Evolutionary conservation across 2,329 filamentous ascomycete species (phyloP).

Genomic region (Fusarium setosum): DNA sequence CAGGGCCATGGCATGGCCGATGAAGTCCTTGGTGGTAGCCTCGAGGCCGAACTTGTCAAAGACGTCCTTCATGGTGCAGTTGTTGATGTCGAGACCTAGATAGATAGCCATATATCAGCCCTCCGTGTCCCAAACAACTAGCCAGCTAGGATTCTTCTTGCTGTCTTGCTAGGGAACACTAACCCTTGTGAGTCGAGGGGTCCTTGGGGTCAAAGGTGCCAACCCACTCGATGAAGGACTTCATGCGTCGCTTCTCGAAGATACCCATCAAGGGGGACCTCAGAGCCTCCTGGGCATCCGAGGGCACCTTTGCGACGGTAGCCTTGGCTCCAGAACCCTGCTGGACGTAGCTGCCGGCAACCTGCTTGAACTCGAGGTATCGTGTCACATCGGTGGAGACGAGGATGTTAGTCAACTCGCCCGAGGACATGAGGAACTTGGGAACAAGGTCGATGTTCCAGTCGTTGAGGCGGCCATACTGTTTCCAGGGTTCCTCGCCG

Average conservation of each 20-base stretch:
- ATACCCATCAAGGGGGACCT: conserved; percentile 95
- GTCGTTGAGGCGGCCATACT: conserved; percentile 95
- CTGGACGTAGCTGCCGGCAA: conserved; percentile 96
- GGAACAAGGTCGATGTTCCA: conserved; percentile 99
- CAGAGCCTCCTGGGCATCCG: conserved; percentile 89
- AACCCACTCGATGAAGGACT: conserved; percentile 96
- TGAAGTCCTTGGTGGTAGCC: conserved; percentile 89
- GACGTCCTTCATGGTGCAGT: conserved; percentile 94
- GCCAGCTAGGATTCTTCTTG: not conserved
- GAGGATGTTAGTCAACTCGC: conserved; percentile 98
- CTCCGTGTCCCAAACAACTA: not conserved
- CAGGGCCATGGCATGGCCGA: conserved; percentile 98
- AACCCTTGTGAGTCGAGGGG: conserved; percentile 89
- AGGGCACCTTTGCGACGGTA: conserved; percentile 96
- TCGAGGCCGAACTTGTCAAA: conserved; percentile 98
- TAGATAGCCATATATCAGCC: conserved; percentile 23
- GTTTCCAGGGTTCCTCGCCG: conserved; percentile 95
- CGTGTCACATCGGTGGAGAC: conserved; percentile 93
- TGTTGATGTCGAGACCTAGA: conserved; percentile 81
- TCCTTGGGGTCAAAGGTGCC: conserved; percentile 87
- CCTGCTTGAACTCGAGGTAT: conserved; percentile 93
- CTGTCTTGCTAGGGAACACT: conserved; percentile 38
- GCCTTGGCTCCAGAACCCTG: conserved; percentile 85
- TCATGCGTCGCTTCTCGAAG: conserved; percentile 97
- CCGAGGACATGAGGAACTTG: conserved; percentile 98